Percentiles rank a stretch among this genome's conserved stretches.
Conservation (phyloP, 2,329 filamentous ascomycete genomes). For the Colletotrichum caudatum region DNA sequence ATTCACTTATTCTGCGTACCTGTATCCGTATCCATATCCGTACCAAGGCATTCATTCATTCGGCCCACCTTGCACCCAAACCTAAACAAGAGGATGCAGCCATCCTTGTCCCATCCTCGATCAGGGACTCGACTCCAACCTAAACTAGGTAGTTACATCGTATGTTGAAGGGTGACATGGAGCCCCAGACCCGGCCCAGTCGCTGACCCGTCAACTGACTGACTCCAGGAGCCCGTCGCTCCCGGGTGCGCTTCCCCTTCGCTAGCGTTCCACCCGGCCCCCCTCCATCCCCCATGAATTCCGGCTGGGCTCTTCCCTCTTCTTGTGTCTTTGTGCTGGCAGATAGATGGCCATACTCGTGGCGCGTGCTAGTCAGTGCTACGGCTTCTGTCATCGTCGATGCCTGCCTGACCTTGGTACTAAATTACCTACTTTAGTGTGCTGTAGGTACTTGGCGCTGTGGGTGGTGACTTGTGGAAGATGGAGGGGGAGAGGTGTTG, state of each 20-base stretch:
- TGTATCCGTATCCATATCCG: neutral
- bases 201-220: conserved; percentile 12
- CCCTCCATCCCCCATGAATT: neutral
- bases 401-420: neutral
- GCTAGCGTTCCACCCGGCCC: neutral
- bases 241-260: conserved; percentile 29
- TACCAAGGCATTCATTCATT: neutral
- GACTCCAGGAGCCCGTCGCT: conserved; percentile 27
- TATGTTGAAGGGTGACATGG: conserved; percentile 1
- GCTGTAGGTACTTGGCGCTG: neutral
- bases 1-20: neutral
- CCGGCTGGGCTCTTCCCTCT: conserved; percentile 8
- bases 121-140: conserved; percentile 17
- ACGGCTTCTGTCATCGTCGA: neutral
- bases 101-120: conserved; percentile 9
- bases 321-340: conserved; percentile 1
- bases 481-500: neutral
- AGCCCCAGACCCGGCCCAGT: conserved; percentile 19
- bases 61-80: conserved; percentile 3
- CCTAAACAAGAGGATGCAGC: conserved; percentile 23
- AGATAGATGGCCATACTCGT: neutral
- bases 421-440: too few species aligned
- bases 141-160: neutral
- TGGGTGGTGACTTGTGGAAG: neutral
- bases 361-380: conserved; percentile 8